Base-by-base conservation (phyloP, 495 filamentous ascomycete species). In the Penicillium tannophilum region DNA sequence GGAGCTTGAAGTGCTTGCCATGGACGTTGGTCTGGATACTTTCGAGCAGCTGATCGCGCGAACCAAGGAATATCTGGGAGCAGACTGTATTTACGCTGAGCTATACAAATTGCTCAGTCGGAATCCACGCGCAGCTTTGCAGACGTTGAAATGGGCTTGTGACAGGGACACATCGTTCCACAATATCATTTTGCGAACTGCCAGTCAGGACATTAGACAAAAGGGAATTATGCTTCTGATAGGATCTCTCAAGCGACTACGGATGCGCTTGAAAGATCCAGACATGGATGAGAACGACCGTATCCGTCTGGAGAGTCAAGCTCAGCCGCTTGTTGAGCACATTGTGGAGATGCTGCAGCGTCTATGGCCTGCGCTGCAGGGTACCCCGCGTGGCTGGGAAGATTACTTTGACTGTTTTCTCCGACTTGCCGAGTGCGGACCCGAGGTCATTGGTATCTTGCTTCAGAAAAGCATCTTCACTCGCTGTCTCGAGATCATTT, bases 21-120 rank as follows among this genome's bases (percentile, higher is more conserved):
- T 95, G 50, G 76, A 76, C n/a, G 80, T 91, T 50, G 86, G 84
- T 9, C 69, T 97, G 26, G 82, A 90, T 54, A 88, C 92, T 52
- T 70, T 96, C 17, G 89, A 93, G 63, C 88, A 93, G 63, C 79
- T 96, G 48, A 77, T 91, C n/a, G 84, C 88, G 3, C 81, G 90
- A 58, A 76, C 84, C 2, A 92, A 91, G 67, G 90, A 93, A 45
- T 67, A 80, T 2, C 75, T 84, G 1, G 83, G 88, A 33, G 88
- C 90, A 50, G 80, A 85, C 2, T 62, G 63, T 5, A 83, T 90
- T 52, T 75, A 85, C 43, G 59, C 54, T 2, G 76, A 82, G 30
- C 68, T 96, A 19, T 70, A 74, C 14, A 72, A 73, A 52, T 76
- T 84, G 31, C 82, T 86, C 51, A 71, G 79, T 11, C 72, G 63